Evolutionary conservation across 768 basidiomycete species (phyloP), one percentile per base, ranked within the genome.

Genomic region (Wakefieldia striispora): DNA sequence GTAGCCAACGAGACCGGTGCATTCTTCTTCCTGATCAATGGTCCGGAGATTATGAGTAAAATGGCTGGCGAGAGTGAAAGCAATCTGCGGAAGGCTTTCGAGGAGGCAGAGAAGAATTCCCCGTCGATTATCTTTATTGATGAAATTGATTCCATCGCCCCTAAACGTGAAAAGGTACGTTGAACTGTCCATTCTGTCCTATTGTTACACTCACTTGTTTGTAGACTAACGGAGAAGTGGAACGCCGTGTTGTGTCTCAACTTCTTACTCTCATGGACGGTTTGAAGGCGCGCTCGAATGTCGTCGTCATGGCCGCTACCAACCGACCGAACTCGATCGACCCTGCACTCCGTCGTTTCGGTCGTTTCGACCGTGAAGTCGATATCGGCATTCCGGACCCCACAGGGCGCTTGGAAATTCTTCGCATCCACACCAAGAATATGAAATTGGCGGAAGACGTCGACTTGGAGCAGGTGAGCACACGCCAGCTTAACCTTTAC

Each of bases 61-160:
- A 99, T 99, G 97, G 97, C 97, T 45, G 97, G 97, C 59, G 97
- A 99, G 75, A 87, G 84, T 67, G 97, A 99, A 70, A 93, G 90
- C 64, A 99, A 99, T 71, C 75, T 99, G 54, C 77, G 97, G 59
- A 99, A 99, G 71, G 95, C 97, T 23, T 98, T 98, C 67, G 97
- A 98, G 71, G 97, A 99, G 75, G 95, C 97, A 3, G 97, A 99
- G 76, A 99, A 99, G 81, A 99, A 98, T 75, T 94, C 91, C 1
- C 97, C 97, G 20, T 88, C 97, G 29, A 99, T 99, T 76, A 99
- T 99, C 75, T 99, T 99, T 77, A 97, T 97, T 64, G 97, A 99
- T 72, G 97, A 98, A 72, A 91, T 99, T 58, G 97, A 98, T 65
- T 97, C 97, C 0, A 99, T 99, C 61, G 97, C 97, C 7, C 97